Evolutionary conservation across 2,329 filamentous ascomycete species (phyloP).

Genomic region (Metarhizium brunneum): DNA sequence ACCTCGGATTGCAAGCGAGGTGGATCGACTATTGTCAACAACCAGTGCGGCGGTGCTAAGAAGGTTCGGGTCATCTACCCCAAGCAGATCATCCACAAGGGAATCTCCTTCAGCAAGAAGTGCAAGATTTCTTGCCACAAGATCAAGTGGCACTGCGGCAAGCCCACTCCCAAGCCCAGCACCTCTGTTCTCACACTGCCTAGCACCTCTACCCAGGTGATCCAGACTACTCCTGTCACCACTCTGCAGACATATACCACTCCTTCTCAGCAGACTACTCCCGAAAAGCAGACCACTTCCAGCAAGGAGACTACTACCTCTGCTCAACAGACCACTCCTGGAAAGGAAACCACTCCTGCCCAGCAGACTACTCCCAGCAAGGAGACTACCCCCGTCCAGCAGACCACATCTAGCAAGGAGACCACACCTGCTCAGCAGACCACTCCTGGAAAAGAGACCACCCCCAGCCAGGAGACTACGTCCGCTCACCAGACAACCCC

Average conservation of each 20-base stretch:
- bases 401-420: not conserved
- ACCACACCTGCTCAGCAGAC: constrained; percentile 3
- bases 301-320: not conserved
- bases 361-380: not conserved
- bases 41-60: constrained; percentile 85
- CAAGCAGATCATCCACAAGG: constrained; percentile 41
- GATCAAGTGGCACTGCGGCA: constrained; percentile 56
- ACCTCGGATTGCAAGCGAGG: constrained; percentile 55
- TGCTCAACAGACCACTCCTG: constrained; percentile 5
- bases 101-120: constrained; percentile 30
- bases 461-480: not conserved
- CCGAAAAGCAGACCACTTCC: too few relatives aligned
- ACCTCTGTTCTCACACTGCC: not conserved
- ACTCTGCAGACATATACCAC: not conserved
- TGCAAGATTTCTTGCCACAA: constrained; percentile 48
- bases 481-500: too few relatives aligned
- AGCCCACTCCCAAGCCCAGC: constrained; percentile 10
- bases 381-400: not conserved
- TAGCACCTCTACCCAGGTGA: not conserved
- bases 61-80: constrained; percentile 65
- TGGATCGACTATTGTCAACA: constrained; percentile 68
- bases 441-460: not conserved
- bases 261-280: not conserved
- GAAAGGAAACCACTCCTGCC: not conserved
- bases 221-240: constrained; percentile 8